Conservation (phyloP, 805 yeast species). For the Candida ipomoeae region DNA sequence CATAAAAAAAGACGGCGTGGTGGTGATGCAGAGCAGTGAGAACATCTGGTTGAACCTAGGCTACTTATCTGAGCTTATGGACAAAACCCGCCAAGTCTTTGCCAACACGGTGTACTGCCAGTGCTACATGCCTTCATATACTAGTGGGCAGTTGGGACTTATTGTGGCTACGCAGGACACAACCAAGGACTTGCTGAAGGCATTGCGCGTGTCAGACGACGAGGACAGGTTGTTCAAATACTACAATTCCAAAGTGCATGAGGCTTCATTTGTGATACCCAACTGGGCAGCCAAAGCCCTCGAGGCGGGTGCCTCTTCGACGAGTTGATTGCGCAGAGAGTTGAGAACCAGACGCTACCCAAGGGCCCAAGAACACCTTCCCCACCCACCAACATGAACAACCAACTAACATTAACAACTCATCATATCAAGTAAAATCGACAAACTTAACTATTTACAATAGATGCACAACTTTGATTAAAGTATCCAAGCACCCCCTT, state of each 20-base stretch:
- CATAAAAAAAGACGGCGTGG: constrained; percentile 58
- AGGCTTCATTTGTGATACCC: constrained; percentile 73
- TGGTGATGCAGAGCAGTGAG: constrained; percentile 76
- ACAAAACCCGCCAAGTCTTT: constrained; percentile 53
- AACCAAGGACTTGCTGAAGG: constrained; percentile 42
- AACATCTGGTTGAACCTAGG: constrained; percentile 69
- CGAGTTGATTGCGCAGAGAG: not conserved
- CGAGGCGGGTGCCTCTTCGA: constrained; percentile 1
- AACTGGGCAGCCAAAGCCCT: constrained; percentile 60
- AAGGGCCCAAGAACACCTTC: not conserved
- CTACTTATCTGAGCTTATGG: constrained; percentile 45
- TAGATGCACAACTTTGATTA: not conserved
- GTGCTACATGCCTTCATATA: constrained; percentile 82
- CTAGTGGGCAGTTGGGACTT: constrained; percentile 83
- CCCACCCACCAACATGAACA: no score
- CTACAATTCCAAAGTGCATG: constrained; percentile 63
- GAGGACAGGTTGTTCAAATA: constrained; percentile 56
- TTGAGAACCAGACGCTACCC: not conserved
- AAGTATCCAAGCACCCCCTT: not conserved
- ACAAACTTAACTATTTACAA: not conserved
- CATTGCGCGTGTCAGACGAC: constrained; percentile 45
- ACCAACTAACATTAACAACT: not conserved
- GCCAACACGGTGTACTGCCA: constrained; percentile 62
- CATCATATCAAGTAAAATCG: no score
- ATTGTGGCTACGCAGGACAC: constrained; percentile 64